Conservation (phyloP, 768 basidiomycete species). For the Russula emetica region DNA sequence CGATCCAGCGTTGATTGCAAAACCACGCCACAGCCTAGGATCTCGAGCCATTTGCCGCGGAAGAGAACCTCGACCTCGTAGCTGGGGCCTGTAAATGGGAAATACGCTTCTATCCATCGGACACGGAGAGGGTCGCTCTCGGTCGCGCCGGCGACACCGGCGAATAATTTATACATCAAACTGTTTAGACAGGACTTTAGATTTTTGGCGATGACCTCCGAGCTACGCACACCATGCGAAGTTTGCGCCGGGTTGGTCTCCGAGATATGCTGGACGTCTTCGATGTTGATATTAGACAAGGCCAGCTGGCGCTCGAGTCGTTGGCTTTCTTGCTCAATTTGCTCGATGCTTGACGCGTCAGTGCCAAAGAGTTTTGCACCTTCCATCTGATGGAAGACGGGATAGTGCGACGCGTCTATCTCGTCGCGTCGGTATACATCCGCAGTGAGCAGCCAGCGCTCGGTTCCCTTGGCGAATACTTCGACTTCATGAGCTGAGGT, state of each 20-base stretch:
- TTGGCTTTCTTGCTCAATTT: conserved; percentile 69
- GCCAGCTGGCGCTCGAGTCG: conserved; percentile 56
- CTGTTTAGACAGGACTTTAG: conserved; percentile 87
- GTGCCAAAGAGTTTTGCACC: conserved; percentile 79
- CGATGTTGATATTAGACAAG: conserved; percentile 74
- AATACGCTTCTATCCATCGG: conserved; percentile 96
- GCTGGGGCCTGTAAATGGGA: conserved; percentile 97
- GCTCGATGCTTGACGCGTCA: conserved; percentile 51
- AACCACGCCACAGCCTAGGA: conserved; percentile 90
- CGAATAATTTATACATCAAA: conserved; percentile 79
- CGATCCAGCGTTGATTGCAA: conserved; percentile 83
- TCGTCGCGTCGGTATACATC: conserved; percentile 99
- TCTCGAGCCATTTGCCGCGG: conserved; percentile 94
- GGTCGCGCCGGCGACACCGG: conserved; percentile 47
- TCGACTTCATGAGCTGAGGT: conserved; percentile 99
- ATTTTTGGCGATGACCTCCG: conserved; percentile 74
- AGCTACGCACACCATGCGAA: conserved; percentile 67
- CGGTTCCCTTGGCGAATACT: conserved; percentile 68
- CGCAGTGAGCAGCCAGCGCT: conserved; percentile 86
- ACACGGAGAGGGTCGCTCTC: conserved; percentile 73
- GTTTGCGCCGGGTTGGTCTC: conserved; percentile 76
- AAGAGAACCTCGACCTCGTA: conserved; percentile 98
- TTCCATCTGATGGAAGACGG: conserved; percentile 98
- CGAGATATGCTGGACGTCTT: conserved; percentile 75
- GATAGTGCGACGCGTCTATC: conserved; percentile 94